A percentile compares a stretch with the other conserved stretches of the same genome.
Evolutionary conservation across 352 stramenopile genomes (phyloP).

Genomic region (Globisporangium okanoganense): DNA sequence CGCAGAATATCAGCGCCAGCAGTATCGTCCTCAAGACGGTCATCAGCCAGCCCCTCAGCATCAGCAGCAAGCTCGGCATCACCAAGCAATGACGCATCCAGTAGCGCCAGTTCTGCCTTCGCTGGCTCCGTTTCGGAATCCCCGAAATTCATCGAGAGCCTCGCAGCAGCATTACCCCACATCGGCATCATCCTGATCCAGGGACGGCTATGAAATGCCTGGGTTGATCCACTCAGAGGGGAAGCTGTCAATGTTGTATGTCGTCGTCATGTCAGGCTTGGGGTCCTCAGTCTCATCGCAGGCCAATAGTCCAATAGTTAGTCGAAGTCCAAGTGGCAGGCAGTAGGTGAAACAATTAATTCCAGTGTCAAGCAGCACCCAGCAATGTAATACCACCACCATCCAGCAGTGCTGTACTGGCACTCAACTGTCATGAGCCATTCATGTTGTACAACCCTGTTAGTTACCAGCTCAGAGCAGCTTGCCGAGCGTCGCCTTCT

Average conservation of each 20-base stretch:
- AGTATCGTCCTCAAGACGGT: neutral
- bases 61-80: neutral
- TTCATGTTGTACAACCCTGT: neutral
- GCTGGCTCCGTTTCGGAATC: slow-evolving; percentile 5
- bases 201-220: too few relatives aligned
- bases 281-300: too few relatives aligned
- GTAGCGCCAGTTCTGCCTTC: slow-evolving; percentile 9
- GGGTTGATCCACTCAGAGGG: too few relatives aligned
- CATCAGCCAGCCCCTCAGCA: neutral
- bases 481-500: slow-evolving; percentile 17
- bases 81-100: neutral
- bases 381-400: neutral
- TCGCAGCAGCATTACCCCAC: neutral
- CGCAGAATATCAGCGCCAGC: neutral
- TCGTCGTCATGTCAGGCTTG: too few relatives aligned
- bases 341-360: too few relatives aligned
- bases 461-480: neutral
- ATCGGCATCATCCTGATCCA: neutral
- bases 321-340: too few relatives aligned
- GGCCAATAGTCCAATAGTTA: too few relatives aligned
- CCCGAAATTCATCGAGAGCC: neutral
- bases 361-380: neutral
- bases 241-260: too few relatives aligned
- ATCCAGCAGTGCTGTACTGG: neutral
- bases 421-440: too few relatives aligned